Evolutionary conservation across 1,284 basidiomycete genomes (phyloP), one percentile per base, ranked within the genome.

Genomic region (Ganoderma meredithae): DNA sequence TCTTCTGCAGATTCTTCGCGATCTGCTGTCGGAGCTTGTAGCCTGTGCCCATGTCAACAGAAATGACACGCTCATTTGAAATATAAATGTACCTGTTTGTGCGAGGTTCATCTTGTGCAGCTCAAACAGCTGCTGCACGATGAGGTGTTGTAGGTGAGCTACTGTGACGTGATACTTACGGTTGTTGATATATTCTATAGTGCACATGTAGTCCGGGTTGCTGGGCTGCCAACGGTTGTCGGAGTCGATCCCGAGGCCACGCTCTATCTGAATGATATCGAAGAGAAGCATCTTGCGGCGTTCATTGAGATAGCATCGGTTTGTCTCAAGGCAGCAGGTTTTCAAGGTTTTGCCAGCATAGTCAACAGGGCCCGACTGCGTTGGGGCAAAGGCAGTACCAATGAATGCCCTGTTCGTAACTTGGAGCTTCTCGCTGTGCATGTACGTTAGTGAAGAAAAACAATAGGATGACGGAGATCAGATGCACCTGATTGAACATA

Each of bases 71-170:
- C 52, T 12, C 52, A 39, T n/a, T 36, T 2, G 31, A 15, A 76
- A 41, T 25, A 40, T 72, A 49, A 58, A 47, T 66, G 40, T 60
- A 75, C 76, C 74, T 17, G 75, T 76, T 22, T 63, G 70, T 0
- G 71, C 65, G 6, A 76, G 43, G 62, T 79, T 78, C 27, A 75
- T 62, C 59, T 77, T 79, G 39, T 76, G 64, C 13, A 80, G 71
- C 69, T 80, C 77, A 53, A 80, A 79, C 1, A 80, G 67, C 7
- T 74, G 69, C 61, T 73, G 71, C 0, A 78, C 70, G 1, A 80
- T 74, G 4, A 79, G 74, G 3, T 69, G 65, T 44, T 80, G 77
- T 1, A 79, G 68, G 19, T 72, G 61, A 22, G 76, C 72, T 12
- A 79, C 68, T 5, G 78, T 75, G 2, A 43, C 49, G 2, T 74